phyloP scores from a whole-genome alignment of 2,329 filamentous ascomycete genomes.

The Diaporthe batatas region DNA sequence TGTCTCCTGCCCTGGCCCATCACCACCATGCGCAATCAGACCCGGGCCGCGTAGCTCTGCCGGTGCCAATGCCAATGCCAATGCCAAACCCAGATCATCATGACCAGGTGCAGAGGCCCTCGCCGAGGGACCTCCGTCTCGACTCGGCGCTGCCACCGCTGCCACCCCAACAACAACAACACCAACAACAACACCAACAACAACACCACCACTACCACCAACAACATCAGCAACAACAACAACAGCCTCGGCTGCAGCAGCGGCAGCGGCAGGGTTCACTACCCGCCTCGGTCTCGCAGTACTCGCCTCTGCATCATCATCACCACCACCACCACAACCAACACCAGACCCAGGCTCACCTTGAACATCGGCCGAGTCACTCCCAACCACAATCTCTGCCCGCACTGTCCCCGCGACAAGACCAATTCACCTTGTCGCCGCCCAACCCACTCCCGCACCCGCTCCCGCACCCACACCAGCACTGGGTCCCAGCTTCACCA shows the following conservation, averaged over 20 bases:
- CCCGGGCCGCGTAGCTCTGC: neutral
- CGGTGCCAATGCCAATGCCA: neutral
- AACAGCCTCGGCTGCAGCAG: constrained; percentile 15
- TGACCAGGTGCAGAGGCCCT: constrained; percentile 1
- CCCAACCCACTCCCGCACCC: constrained; percentile 20
- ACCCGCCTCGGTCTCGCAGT: constrained; percentile 35
- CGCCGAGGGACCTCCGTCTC: constrained; percentile 7
- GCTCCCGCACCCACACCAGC: constrained; percentile 25
- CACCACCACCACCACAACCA: constrained; percentile 3
- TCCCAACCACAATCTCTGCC: constrained; percentile 31
- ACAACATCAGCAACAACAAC: neutral
- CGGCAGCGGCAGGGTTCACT: constrained; percentile 38
- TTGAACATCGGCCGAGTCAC: constrained; percentile 32
- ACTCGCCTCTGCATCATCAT: constrained; percentile 33
- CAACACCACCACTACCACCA: too few relatives aligned
- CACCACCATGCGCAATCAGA: constrained; percentile 9
- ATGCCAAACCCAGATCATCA: neutral
- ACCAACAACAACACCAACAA: too few relatives aligned
- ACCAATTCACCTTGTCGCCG: constrained; percentile 27
- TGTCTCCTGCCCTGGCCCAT: constrained; percentile 16
- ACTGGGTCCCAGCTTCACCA: constrained; percentile 35
- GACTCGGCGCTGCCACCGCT: neutral
- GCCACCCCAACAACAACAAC: neutral
- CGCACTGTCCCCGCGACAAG: constrained; percentile 31
- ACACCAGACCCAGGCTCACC: constrained; percentile 9